Base-by-base conservation (phyloP, 805 yeast species). In the Candida railenensis region DNA sequence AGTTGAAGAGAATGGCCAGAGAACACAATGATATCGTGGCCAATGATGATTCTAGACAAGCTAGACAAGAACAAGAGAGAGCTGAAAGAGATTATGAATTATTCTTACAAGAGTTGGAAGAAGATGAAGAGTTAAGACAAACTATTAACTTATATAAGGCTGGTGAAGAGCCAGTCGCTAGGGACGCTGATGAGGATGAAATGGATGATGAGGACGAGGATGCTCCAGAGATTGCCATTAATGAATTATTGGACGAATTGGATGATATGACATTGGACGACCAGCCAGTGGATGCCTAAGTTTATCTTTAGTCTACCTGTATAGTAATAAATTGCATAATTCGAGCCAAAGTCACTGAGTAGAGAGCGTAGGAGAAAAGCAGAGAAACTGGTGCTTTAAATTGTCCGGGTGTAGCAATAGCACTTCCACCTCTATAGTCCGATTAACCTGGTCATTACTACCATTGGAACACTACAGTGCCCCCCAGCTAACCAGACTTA, bases 41-140 rank as follows among this genome's bases (percentile, higher is more conserved):
- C 48, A 76, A 81, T 54, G 83, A 81, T 55, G 77, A 72, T 53
- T 67, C 76, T 15, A 85, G 90, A 71, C 85, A 81, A 53, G 91
- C 89, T 46, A 86, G 81, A 73, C 94, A 87, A 67, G 97, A 90
- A 52, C 83, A 82, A 58, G 98, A 89, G 65, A 80, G 87, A 58
- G 96, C 96, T 3, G 97, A 92, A 70, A 84, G 82, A 67, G 99
- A 92, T 70, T 94, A 89, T 73, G 99, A 92, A 72, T 63, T 85
- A 55, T 94, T 94, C 88, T 80, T 94, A 71, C 97, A 89, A 72
- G 97, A 94, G 67, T 81, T 94, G 65, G 99, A 94, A 74, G 98
- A 94, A 70, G 99, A 94, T 69, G 83, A 83, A 46, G 99, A 94
- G 65, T 79, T 94, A 65, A 87, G 99, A 75, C 90, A 86, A 58